Percentiles rank a stretch among this genome's conserved stretches.
These are phyloP conservation scores for Funneliformis mosseae DNA, from an alignment of 192 early-diverging fungal species.

Conservation along the genomic window DNA sequence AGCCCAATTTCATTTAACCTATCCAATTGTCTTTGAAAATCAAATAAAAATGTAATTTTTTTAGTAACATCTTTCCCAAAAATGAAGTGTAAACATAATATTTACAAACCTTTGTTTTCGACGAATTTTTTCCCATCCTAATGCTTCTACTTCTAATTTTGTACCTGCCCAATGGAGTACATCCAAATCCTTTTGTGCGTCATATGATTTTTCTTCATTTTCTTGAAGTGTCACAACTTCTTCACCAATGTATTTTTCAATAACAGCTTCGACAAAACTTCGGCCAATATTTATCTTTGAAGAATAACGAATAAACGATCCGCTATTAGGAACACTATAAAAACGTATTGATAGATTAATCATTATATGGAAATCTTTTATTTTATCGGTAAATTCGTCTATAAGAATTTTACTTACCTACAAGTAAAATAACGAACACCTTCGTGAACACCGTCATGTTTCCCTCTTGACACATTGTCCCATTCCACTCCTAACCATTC, in stretches of 20 bases:
- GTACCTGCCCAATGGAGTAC: slow-evolving; percentile 48
- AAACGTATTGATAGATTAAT: not conserved
- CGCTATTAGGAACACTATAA: slow-evolving; percentile 47
- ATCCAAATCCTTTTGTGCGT: slow-evolving; percentile 37
- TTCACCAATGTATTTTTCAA: slow-evolving; percentile 46
- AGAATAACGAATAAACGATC: slow-evolving; percentile 57
- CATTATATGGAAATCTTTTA: not conserved
- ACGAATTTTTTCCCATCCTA: slow-evolving; percentile 56
- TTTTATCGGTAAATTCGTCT: not conserved
- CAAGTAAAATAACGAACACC: slow-evolving; percentile 57
- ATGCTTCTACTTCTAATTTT: slow-evolving; percentile 52
- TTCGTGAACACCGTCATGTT: slow-evolving; percentile 60
- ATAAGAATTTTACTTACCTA: slow-evolving; percentile 36
- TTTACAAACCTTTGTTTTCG: slow-evolving; percentile 44
- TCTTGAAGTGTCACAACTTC: not conserved
- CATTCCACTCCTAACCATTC: slow-evolving; percentile 68
- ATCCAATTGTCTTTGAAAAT: slow-evolving; percentile 34
- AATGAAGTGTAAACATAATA: not conserved
- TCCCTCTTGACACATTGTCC: slow-evolving; percentile 60
- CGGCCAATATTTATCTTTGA: slow-evolving; percentile 47
- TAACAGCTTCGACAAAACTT: slow-evolving; percentile 47
- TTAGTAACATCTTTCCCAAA: not conserved
- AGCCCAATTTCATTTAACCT: slow-evolving; percentile 39
- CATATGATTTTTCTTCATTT: slow-evolving; percentile 19
- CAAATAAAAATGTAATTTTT: not conserved